Percentiles rank a stretch among this genome's conserved stretches.
Conservation (phyloP, 192 early-diverging fungal species). For the Helicostylum pulchrum region DNA sequence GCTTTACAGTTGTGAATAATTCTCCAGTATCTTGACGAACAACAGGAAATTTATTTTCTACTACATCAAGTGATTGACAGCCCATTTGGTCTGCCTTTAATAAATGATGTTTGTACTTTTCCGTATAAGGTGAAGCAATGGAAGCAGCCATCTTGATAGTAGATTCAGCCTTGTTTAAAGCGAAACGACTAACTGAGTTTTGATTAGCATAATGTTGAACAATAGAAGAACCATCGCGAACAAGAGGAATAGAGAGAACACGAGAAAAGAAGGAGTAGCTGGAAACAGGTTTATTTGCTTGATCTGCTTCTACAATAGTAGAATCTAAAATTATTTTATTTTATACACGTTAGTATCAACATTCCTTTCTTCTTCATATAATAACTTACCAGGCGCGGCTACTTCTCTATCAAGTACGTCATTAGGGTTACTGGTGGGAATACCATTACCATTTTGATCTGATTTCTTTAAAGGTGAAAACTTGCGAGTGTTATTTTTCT, state of each 20-base stretch:
- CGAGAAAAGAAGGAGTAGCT: slow-evolving; percentile 25
- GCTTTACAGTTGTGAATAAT: slow-evolving; percentile 40
- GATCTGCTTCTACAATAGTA: slow-evolving; percentile 9
- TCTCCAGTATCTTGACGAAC: slow-evolving; percentile 59
- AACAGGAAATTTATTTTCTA: slow-evolving; percentile 60
- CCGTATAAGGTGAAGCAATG: slow-evolving; percentile 30
- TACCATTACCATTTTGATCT: not conserved
- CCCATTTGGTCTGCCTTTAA: slow-evolving; percentile 57
- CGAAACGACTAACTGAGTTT: slow-evolving; percentile 28
- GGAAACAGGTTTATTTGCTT: slow-evolving; percentile 9
- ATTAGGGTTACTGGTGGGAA: not conserved
- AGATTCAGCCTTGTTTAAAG: slow-evolving; percentile 21
- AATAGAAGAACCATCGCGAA: slow-evolving; percentile 21
- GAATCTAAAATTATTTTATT: not conserved
- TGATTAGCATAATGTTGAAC: slow-evolving; percentile 30
- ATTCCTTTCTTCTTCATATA: too few species aligned
- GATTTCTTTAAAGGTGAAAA: too few species aligned
- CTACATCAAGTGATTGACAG: slow-evolving; percentile 57
- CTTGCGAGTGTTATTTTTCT: too few species aligned
- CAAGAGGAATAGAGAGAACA: slow-evolving; percentile 31
- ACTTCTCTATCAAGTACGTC: not conserved
- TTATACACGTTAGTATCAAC: not conserved
- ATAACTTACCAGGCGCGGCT: not conserved
- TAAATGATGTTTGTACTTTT: slow-evolving; percentile 51
- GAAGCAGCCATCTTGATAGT: slow-evolving; percentile 26